These are phyloP conservation scores for Xylariaceae sp. DNA, from an alignment of 2,329 filamentous ascomycete species.

Conservation along the genomic window DNA sequence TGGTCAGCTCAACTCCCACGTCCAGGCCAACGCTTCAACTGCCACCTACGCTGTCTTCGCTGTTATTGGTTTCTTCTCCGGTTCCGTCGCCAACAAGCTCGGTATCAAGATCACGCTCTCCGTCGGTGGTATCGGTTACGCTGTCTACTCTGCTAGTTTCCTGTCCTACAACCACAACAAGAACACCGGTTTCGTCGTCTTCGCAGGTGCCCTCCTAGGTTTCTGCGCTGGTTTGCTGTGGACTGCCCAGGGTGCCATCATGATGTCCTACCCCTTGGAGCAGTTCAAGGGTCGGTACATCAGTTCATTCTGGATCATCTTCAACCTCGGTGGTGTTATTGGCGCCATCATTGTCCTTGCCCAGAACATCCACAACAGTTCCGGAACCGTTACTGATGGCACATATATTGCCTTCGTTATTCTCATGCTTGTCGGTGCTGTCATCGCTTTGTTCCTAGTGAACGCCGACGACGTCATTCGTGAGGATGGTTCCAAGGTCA, in stretches of 20 bases:
- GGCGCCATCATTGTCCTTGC: constrained; percentile 71
- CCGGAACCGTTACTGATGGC: constrained; percentile 51
- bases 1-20: constrained; percentile 51
- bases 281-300: constrained; percentile 81
- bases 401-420: constrained; percentile 73
- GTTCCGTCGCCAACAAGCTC: constrained; percentile 71
- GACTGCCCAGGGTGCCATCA: constrained; percentile 78
- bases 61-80: constrained; percentile 63
- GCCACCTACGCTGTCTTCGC: constrained; percentile 48
- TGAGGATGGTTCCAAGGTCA: constrained; percentile 63
- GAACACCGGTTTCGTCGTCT: constrained; percentile 67
- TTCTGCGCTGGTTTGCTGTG: constrained; percentile 75
- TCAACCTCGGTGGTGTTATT: constrained; percentile 86
- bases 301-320: constrained; percentile 90
- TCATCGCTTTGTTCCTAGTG: constrained; percentile 55
- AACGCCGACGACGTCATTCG: constrained; percentile 62
- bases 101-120: constrained; percentile 63
- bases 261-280: constrained; percentile 86
- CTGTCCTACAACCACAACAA: constrained; percentile 63
- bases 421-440: constrained; percentile 61
- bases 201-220: constrained; percentile 70
- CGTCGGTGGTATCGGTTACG: constrained; percentile 72
- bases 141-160: constrained; percentile 66
- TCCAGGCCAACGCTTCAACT: constrained; percentile 53
- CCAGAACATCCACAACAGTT: constrained; percentile 59